Evolutionary conservation across 768 basidiomycete genomes (phyloP).

Genomic region (Pholiota molesta): DNA sequence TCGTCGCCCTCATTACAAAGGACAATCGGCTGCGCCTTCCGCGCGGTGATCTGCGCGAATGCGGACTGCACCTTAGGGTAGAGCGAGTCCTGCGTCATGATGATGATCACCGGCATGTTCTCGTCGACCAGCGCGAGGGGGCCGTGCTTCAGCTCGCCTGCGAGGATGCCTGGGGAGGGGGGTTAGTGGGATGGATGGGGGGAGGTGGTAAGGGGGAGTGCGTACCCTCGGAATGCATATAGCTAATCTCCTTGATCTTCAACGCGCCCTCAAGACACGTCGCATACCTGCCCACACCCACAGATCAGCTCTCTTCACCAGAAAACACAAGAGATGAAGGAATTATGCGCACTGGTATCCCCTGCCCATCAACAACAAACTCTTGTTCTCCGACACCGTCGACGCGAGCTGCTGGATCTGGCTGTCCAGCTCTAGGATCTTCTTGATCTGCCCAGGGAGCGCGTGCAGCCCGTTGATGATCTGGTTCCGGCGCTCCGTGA

Average conservation of each 20-base stretch:
- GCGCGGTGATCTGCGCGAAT: constrained; percentile 94
- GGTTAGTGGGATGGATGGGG: constrained; percentile 7
- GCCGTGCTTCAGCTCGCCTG: constrained; percentile 98
- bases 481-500: constrained; percentile 85
- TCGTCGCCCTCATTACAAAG: constrained; percentile 94
- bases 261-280: constrained; percentile 98
- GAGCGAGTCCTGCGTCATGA: constrained; percentile 98
- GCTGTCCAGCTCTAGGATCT: constrained; percentile 79
- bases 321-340: background rate
- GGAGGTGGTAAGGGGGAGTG: background rate
- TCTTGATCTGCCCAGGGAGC: constrained; percentile 89
- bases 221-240: constrained; percentile 81
- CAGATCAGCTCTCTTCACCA: background rate
- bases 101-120: constrained; percentile 98
- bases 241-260: constrained; percentile 99
- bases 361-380: constrained; percentile 94
- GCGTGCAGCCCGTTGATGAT: constrained; percentile 93
- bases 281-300: constrained; percentile 59
- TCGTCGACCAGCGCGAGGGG: constrained; percentile 98
- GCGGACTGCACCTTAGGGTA: constrained; percentile 99
- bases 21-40: constrained; percentile 94
- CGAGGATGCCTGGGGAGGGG: constrained; percentile 74
- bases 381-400: constrained; percentile 80
- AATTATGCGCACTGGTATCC: constrained; percentile 82
- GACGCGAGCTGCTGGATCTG: constrained; percentile 80